Percentiles rank a stretch among this genome's conserved stretches.
These are phyloP conservation scores for Hymenoscyphus fructigenus DNA, from an alignment of 2,329 filamentous ascomycete genomes.

Conservation along the genomic window DNA sequence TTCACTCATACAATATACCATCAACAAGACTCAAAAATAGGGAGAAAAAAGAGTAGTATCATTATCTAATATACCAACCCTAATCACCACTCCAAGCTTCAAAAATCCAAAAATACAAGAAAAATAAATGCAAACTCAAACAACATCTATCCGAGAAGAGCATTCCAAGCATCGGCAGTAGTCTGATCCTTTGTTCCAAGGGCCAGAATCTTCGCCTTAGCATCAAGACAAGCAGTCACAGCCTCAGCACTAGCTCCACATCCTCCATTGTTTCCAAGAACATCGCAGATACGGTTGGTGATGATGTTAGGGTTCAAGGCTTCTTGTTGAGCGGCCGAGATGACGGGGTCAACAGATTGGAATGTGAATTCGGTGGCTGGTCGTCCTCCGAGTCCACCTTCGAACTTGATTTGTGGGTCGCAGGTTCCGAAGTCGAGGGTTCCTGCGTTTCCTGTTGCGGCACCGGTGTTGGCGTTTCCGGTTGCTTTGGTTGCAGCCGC, in stretches of 20 bases:
- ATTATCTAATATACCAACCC: too few relatives aligned
- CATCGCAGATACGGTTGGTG: constrained; percentile 70
- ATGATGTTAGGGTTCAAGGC: constrained; percentile 73
- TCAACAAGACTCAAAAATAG: too few relatives aligned
- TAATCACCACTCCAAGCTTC: too few relatives aligned
- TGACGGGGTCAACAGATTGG: constrained; percentile 62
- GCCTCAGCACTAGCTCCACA: constrained; percentile 59
- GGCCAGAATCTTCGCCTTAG: constrained; percentile 52
- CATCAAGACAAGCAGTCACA: constrained; percentile 43
- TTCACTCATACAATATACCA: too few relatives aligned
- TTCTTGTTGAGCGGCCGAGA: constrained; percentile 62
- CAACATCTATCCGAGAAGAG: constrained; percentile 37
- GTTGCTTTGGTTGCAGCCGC: constrained; percentile 27
- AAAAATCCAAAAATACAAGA: too few relatives aligned
- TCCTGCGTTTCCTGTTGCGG: constrained; percentile 13
- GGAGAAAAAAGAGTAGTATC: too few relatives aligned
- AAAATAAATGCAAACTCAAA: background rate
- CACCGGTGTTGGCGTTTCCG: constrained; percentile 21
- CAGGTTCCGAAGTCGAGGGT: constrained; percentile 50
- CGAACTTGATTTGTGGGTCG: constrained; percentile 54
- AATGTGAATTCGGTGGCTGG: constrained; percentile 62
- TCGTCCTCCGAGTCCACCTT: constrained; percentile 52
- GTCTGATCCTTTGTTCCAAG: constrained; percentile 48
- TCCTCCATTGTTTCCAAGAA: constrained; percentile 58
- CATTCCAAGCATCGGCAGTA: constrained; percentile 47